Base-by-base conservation (phyloP, 805 yeast species). In the Peterozyma xylosa region DNA sequence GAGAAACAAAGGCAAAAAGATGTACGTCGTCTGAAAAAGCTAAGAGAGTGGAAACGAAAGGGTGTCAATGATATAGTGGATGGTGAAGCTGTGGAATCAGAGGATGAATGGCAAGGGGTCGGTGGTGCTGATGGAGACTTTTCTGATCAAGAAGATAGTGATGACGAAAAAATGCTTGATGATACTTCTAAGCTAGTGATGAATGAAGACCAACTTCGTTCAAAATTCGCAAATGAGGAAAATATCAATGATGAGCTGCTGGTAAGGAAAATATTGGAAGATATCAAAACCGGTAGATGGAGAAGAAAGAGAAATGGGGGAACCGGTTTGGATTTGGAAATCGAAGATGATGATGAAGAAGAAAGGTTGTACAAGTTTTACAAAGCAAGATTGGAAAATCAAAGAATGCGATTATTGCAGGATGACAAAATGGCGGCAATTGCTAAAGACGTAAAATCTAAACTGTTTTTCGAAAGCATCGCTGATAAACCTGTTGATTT, bases 21-120 rank as follows among this genome's bases (percentile, higher is more conserved):
- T 29, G 41, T 40, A 7, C 48, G 51, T 15, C 50, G 59, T 33
- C 49, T 50, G 38, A 52, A 57, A 39, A 62, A 74, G 42, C 73
- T 64, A 45, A 53, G 64, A 48, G 85, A 78, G 48, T 60, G 82
- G 67, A 83, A 74, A 48, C 64, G 73, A 29, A 70, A 64, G 45
- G 90, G 90, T 2, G 51, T 80, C 15, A 70, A 70, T 42, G 68
- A 74, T 21, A 72, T 86, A 43, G 68, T 86, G 57, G 91, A 86
- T 53, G 81, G 83, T 40, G 93, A 86, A 66, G 95, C 95, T 37
- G 89, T 77, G 52, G 95, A 86, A 64, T 84, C 93, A 33, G 95
- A 86, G 48, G 95, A 86, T 67, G 95, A 86, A 65, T 86, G 88
- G 86, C 74, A 74, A 41, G 95, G 93, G 3, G 53, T 83, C 40